These are phyloP conservation scores for Penstemon eatonii DNA, from an alignment of 257 asterid genomes.

Conservation along the genomic window DNA sequence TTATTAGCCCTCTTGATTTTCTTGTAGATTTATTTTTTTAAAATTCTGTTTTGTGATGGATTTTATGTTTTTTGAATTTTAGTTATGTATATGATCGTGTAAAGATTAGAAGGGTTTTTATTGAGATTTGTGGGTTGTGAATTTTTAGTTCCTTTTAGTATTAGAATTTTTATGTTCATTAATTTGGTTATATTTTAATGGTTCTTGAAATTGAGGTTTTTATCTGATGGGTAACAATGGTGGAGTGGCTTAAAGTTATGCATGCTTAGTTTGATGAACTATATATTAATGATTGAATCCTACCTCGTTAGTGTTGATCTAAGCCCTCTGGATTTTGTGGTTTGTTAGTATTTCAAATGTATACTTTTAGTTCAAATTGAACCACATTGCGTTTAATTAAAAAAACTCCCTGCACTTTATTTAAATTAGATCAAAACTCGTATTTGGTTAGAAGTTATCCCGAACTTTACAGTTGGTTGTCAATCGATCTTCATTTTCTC, in stretches of 20 bases:
- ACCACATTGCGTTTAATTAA: background rate
- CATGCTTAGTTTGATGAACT: conserved; percentile 1
- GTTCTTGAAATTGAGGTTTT: background rate
- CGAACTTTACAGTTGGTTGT: conserved; percentile 3
- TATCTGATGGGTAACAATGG: background rate
- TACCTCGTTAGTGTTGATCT: conserved; percentile 19
- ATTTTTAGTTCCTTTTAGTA: conserved; percentile 12
- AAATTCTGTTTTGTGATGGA: conserved; percentile 14
- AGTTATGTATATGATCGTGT: background rate
- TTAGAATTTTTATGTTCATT: conserved; percentile 21
- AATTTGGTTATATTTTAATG: background rate
- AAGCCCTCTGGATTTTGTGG: conserved; percentile 3
- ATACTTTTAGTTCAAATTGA: background rate
- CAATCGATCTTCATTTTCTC: conserved; percentile 18
- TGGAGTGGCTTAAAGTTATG: conserved; percentile 12
- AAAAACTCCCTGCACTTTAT: background rate
- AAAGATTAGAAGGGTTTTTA: background rate
- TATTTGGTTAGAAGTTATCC: background rate
- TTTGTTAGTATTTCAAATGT: background rate
- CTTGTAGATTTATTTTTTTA: conserved; percentile 13
- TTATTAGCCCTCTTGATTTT: conserved; percentile 18
- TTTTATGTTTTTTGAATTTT: conserved; percentile 1
- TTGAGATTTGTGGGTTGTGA: conserved; percentile 18
- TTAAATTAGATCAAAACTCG: conserved; percentile 8
- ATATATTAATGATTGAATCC: conserved; percentile 3